Base-by-base conservation (phyloP, 768 basidiomycete species). In the Mycena chlorophos region DNA sequence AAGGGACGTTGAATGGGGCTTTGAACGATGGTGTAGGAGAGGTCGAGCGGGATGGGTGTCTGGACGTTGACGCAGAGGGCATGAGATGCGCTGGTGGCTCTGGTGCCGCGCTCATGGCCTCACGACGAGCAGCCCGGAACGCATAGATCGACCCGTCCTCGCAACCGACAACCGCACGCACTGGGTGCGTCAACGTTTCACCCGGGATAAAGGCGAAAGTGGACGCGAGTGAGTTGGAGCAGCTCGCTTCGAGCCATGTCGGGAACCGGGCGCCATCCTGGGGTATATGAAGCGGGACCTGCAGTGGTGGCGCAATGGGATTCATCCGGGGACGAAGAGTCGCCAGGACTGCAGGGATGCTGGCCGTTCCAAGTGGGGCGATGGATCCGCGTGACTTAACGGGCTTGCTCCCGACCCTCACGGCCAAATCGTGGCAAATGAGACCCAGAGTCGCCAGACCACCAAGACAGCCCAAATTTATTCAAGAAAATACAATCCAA, bases 1-100 rank as follows among this genome's bases (percentile, higher is more conserved):
- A 71, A n/a, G 79, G 70, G 12, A 85, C 69, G 31, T 74, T 74
- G 65, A 87, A 85, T 3, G 82, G 80, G 8, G 78, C 58, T 1
- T 78, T 72, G 5, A 75, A 75, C 2, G 78, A 78, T 4, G 66
- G 52, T 2, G 75, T 71, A n/a, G 76, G 74, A 10, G 76, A 74
- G 5, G 66, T 62, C 22, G 78, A 69, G 10, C 62, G 64, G 25
- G 66, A 51, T 40, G 65, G 39, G 53, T 57, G 63, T 25, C 63
- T 47, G 19, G 61, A 31, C 50, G 60, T 54, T 66, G 14, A 66
- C 30, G 69, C 57, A 50, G 62, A 49, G 40, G 63, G 59, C 46
- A 57, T 59, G 34, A 43, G 53, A 51, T 50, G 51, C 40, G 56
- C 31, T 22, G 63, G 10, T 23, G 40, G 37, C 17, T 55, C 64